Evolutionary conservation across 2,329 filamentous ascomycete genomes (phyloP).

Genomic region (Fusarium subtropicale): DNA sequence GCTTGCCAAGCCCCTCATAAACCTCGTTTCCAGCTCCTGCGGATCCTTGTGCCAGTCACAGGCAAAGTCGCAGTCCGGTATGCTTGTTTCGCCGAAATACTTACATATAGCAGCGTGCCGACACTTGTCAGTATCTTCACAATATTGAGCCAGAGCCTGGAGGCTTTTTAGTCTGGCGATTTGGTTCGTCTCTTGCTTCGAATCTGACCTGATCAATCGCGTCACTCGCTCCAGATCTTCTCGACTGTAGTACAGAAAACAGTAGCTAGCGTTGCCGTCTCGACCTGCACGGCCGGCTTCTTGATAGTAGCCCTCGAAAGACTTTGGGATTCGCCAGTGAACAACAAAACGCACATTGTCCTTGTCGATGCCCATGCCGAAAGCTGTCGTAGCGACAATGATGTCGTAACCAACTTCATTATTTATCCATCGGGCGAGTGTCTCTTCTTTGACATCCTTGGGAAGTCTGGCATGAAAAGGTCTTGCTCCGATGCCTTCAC

Average conservation of each 20-base stretch:
- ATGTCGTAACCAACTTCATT: slow-evolving; percentile 85
- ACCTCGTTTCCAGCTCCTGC: slow-evolving; percentile 66
- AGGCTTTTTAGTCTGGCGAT: slow-evolving; percentile 71
- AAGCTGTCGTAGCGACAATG: slow-evolving; percentile 94
- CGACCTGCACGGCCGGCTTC: slow-evolving; percentile 92
- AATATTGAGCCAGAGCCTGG: slow-evolving; percentile 79
- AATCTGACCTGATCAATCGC: slow-evolving; percentile 62
- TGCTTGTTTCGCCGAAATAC: slow-evolving; percentile 78
- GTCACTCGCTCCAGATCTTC: slow-evolving; percentile 84
- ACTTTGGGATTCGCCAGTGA: slow-evolving; percentile 94
- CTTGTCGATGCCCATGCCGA: slow-evolving; percentile 98
- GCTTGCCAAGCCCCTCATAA: slow-evolving; percentile 65
- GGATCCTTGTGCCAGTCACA: slow-evolving; percentile 83
- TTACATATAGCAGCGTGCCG: slow-evolving; percentile 79
- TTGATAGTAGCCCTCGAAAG: slow-evolving; percentile 96
- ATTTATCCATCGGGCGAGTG: slow-evolving; percentile 76
- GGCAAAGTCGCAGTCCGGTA: slow-evolving; percentile 75
- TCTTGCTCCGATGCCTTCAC: slow-evolving; percentile 77
- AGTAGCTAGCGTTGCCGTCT: slow-evolving; percentile 87
- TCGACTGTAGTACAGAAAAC: slow-evolving; percentile 90
- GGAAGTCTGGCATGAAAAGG: slow-evolving; percentile 78
- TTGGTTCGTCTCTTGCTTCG: slow-evolving; percentile 56
- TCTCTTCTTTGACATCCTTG: slow-evolving; percentile 76
- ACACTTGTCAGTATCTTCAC: slow-evolving; percentile 79
- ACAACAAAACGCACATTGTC: slow-evolving; percentile 93